Base-by-base conservation (phyloP, 345 rosid genomes). In the Rhizophora apiculata region DNA sequence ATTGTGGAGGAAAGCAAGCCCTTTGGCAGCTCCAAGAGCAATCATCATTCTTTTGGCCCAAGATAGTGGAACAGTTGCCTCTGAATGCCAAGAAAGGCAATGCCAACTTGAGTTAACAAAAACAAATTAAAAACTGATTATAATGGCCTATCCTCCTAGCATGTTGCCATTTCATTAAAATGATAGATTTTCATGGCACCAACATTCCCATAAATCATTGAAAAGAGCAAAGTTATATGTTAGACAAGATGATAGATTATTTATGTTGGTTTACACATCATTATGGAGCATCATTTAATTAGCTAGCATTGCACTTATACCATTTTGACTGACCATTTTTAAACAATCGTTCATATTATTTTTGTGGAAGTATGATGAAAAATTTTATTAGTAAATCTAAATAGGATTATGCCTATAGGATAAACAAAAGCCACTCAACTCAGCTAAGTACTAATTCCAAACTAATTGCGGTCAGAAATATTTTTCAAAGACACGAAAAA, bases 1-100 rank as follows among this genome's bases (percentile, higher is more conserved):
- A 79, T 89, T 86, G 82, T 94, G 99, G 62, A 94, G 97, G 82
- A 91, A 91, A 68, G 97, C 96, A 74, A 95, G 96, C 34, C 99
- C 97, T 84, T 95, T 91, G 16, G 99, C 97, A 71, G 96, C 99
- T 55, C 99, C 99, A 66, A 95, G 85, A 75, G 97, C 96, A 84
- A 95, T 90, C 99, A 88, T 92, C 97, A 92, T 88, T 79, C 97
- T 88, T 65, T 78, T 89, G 55, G 89, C 87, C 97, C 97, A 92
- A 71, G 96, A 67, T 52, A 92, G 77, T 15, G 93, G 86, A 88
- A 78, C 82, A 76, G 89, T 86, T 46, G 93, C 89, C 79, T 89
- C 96, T 91, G 86, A 70, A 83, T 60, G 69, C 30, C 79, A 72
- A 27, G 72, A 73, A 70, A 82, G 76, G 39, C 21, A 36, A 66